These are phyloP conservation scores for Colletotrichum gloeosporioides DNA, from an alignment of 2,329 filamentous ascomycete species.

Conservation along the genomic window DNA sequence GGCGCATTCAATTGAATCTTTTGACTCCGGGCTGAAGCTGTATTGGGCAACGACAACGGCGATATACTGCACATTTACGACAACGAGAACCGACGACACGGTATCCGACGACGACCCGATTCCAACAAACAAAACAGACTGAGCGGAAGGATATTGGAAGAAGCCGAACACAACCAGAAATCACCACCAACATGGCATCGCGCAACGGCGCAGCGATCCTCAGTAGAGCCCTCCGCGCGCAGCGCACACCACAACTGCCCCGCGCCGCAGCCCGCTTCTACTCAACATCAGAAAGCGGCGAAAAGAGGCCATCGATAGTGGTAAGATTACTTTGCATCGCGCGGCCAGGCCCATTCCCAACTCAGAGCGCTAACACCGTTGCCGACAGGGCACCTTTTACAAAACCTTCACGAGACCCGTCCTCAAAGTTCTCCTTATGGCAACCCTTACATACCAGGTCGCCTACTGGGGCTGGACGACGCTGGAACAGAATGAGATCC, in stretches of 20 bases:
- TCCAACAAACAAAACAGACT: background rate
- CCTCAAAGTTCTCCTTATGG: conserved; percentile 75
- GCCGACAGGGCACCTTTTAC: conserved; percentile 69
- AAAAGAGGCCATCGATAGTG: conserved; percentile 17
- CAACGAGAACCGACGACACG: background rate
- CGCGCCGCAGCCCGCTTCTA: background rate
- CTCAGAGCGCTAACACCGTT: background rate
- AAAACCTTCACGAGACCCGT: conserved; percentile 76
- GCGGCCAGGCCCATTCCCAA: background rate
- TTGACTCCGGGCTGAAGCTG: background rate
- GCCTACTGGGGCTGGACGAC: conserved; percentile 77
- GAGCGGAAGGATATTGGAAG: background rate
- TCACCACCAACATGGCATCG: conserved; percentile 1
- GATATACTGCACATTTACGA: background rate
- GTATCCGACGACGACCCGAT: background rate
- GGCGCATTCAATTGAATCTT: background rate
- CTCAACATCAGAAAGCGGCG: background rate
- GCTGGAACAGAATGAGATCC: conserved; percentile 74
- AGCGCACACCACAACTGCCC: background rate
- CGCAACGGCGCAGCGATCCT: background rate
- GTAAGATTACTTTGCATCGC: background rate
- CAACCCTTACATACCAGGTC: conserved; percentile 81
- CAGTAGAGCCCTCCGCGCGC: conserved; percentile 1
- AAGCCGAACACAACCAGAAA: background rate
- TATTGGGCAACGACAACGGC: background rate